Evolutionary conservation across 768 basidiomycete genomes (phyloP), one percentile per base, ranked within the genome.

Genomic region (Chlorophyllum brunneum): DNA sequence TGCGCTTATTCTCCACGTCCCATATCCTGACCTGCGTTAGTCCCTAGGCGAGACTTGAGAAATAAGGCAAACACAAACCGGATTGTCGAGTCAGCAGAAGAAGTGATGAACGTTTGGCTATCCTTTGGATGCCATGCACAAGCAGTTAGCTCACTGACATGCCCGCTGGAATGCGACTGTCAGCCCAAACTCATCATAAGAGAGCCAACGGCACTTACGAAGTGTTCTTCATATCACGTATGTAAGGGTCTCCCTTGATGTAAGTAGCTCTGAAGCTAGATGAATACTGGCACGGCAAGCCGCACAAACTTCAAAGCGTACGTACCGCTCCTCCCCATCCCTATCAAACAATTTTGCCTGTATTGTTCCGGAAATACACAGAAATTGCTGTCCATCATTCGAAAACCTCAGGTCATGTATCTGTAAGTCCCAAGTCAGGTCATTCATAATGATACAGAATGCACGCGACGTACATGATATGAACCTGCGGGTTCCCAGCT

Each of bases 191-290:
- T 41, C 50, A 33, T 47, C 4, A 20, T 31, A 27, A 15, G 20
- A 18, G 5, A 44, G 42, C 36, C 22, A 31, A 22, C 11, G 18
- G 13, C 43, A 74, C 93, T 58, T 61, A 95, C 95, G 87, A 79
- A n/a, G 97, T 99, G 64, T 98, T 87, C 69, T 92, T 92, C 91
- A 99, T 95, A 70, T 99, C 97, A 51, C 97, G 87, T 59, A 99
- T 90, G 67, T 98, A 99, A 54, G 90, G 92, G 70, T 99, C 97
- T 29, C 97, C 97, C 71, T 98, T 98, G 64, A 92, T 76, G 66
- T 79, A 87, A 54, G 85, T 85, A 56, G 84, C 82, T 69, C 88
- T 88, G 61, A 51, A 77, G 70, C 77, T 72, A 74, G 66, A 76
- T 72, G 69, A 72, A 43, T 66, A 75, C 67, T 60, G 68, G 59